Base-by-base conservation (phyloP, 129 eudicot species). In the Artemisia tridentata region DNA sequence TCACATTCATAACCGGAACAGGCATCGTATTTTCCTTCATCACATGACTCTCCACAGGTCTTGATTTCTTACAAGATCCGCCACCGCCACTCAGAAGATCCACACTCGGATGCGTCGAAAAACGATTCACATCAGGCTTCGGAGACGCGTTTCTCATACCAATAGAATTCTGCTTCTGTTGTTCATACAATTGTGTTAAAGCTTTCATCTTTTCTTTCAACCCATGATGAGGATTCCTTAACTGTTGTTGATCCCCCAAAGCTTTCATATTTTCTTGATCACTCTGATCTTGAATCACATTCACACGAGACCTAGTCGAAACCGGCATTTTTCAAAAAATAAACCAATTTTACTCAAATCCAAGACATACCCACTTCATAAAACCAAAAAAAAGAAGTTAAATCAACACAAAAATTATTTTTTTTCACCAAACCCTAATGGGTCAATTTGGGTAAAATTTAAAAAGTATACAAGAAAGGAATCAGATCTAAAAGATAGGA, bases 171-270 rank as follows among this genome's bases (percentile, higher is more conserved):
- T 62, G 79, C 63, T 87, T 91, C 68, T 91, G 95, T 67, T 91
- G 91, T 68, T 91, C 95, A 65, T 91, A 87, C 75, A 87, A 83
- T 52, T 83, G 85, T 52, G 97, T 87, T 48, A 91, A 74, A 57
- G 91, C 93, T 66, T 78, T 91, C 89, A 91, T 85, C 91, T 91
- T 91, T 73, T 91, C 97, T 77, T 91, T 91, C 65, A 91, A 83
- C 9, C 95, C 97, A 63, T 91, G 83, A 57, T 87, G 95, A 2
- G 97, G 97, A 69, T 91, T 91, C 73, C 45, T 38, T 7, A 38
- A 38, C 45, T 38, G 45, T 38, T 38, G 45, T 7, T 7, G 45
- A 38, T 38, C 45, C 9, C 45, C 45, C 45, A 7, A 38, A 38
- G 8, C 45, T 38, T 38, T 72, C 43, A 55, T 16, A 51, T 79